Evolutionary conservation across 352 stramenopile genomes (phyloP).

Genomic region (Globisporangium mamillatum): DNA sequence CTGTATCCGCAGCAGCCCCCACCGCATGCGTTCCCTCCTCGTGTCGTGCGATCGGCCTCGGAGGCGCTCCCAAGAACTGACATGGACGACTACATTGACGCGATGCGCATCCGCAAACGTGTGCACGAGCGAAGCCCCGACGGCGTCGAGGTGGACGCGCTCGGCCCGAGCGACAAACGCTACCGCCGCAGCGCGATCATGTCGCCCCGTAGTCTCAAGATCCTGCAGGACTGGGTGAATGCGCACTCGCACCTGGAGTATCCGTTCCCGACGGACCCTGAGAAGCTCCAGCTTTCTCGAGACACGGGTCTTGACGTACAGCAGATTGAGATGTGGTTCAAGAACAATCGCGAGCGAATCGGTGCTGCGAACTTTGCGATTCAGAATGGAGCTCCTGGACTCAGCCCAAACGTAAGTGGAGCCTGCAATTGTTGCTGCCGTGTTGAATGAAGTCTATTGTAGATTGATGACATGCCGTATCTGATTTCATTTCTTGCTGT

Average conservation of each 20-base stretch:
- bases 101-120: conserved; percentile 64
- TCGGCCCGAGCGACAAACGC: conserved; percentile 36
- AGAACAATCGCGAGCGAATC: conserved; percentile 70
- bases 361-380: conserved; percentile 24
- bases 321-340: conserved; percentile 85
- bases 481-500: conserved; percentile 8
- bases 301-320: conserved; percentile 75
- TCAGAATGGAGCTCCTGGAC: conserved; percentile 21
- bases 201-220: conserved; percentile 69
- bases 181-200: conserved; percentile 41
- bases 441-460: not conserved
- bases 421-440: not conserved
- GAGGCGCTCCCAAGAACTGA: conserved; percentile 47
- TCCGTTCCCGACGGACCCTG: conserved; percentile 55
- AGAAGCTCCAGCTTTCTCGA: conserved; percentile 72
- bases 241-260: conserved; percentile 59
- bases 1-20: conserved; percentile 27
- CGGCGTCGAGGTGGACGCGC: conserved; percentile 20
- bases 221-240: conserved; percentile 80
- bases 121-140: conserved; percentile 44
- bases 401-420: conserved; percentile 23
- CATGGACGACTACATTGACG: conserved; percentile 66
- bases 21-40: conserved; percentile 29
- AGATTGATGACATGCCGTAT: not conserved
- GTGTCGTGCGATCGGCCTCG: conserved; percentile 61